Evolutionary conservation across 2,329 filamentous ascomycete species (phyloP).

Genomic region (Sporothrix dimorphospora): DNA sequence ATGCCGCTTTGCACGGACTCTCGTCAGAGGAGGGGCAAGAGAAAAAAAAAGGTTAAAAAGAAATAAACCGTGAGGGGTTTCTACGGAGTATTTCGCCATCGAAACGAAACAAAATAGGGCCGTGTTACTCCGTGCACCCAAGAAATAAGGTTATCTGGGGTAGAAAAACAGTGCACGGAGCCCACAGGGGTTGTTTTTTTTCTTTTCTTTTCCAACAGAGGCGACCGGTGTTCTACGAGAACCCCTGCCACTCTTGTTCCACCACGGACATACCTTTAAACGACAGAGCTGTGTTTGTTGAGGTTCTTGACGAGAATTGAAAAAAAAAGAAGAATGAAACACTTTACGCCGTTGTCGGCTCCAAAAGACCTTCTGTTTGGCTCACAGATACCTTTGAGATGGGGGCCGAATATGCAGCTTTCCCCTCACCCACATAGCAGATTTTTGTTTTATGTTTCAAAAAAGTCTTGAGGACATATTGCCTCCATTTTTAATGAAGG

Average conservation of each 20-base stretch:
- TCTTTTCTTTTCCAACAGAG: neutral
- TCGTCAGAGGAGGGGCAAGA: neutral
- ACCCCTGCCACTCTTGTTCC: neutral
- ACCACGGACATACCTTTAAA: neutral
- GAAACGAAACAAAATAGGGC: constrained; percentile 19
- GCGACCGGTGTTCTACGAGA: neutral
- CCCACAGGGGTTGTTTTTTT: neutral
- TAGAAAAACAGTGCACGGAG: neutral
- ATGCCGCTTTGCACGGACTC: neutral
- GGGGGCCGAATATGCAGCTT: neutral
- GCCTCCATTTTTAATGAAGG: neutral
- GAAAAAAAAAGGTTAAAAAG: neutral
- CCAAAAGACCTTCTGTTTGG: neutral
- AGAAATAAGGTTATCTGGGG: constrained; percentile 22
- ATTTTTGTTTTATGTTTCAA: neutral
- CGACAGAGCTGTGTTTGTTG: neutral
- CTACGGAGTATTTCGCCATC: neutral
- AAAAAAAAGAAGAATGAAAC: no score
- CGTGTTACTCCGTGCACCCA: neutral
- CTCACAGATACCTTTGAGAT: neutral
- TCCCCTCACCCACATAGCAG: neutral
- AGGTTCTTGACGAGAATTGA: neutral
- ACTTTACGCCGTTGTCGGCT: neutral
- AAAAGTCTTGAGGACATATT: no score
- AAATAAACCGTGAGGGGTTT: neutral